These are phyloP conservation scores for Avena insularis DNA, from an alignment of 176 grass and related monocot genomes.

Conservation along the genomic window DNA sequence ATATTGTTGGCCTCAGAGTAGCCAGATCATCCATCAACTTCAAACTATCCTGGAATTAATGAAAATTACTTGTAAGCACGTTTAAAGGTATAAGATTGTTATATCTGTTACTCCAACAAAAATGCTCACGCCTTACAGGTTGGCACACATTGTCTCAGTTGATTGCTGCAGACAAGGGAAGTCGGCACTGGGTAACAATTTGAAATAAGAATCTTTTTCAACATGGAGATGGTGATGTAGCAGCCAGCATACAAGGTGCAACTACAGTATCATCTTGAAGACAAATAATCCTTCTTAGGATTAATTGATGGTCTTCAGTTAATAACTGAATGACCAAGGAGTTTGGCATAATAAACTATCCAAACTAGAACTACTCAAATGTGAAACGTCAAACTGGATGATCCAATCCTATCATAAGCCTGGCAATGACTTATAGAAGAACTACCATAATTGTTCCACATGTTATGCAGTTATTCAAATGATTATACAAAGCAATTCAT, in stretches of 20 bases:
- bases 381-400: not conserved
- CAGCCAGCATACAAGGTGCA: not conserved
- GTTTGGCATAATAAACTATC: not conserved
- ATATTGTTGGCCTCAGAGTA: conserved; percentile 84
- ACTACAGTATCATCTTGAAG: not conserved
- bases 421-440: not conserved
- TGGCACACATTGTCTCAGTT: not conserved
- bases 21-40: conserved; percentile 96
- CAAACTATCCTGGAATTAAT: conserved; percentile 81
- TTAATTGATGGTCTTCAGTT: not conserved
- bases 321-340: not conserved
- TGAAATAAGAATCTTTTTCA: not conserved
- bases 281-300: not conserved
- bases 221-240: not conserved
- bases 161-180: not conserved
- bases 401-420: conserved; percentile 3
- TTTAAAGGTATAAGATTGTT: conserved; percentile 6
- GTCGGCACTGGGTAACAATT: not conserved
- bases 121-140: not conserved
- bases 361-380: conserved; percentile 21
- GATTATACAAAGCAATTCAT: not conserved
- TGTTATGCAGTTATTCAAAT: not conserved
- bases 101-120: not conserved
- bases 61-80: conserved; percentile 20
- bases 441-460: conserved; percentile 6